phyloP scores from a whole-genome alignment of 441 rosid species.

The Manihot esculenta region DNA sequence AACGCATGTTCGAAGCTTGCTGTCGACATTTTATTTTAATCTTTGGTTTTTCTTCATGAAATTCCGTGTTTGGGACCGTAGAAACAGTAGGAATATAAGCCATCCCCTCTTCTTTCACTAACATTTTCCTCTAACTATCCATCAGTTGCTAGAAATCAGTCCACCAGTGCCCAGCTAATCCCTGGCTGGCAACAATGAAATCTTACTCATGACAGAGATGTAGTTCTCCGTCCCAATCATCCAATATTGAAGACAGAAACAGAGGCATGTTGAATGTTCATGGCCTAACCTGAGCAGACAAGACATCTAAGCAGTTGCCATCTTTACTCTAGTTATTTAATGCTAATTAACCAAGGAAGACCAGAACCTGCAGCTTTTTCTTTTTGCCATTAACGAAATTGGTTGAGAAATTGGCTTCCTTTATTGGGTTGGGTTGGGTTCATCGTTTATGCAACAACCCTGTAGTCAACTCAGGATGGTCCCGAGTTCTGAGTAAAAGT shows the following conservation, averaged over 20 bases:
- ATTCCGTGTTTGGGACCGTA: too few species aligned
- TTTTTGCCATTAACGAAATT: neutral
- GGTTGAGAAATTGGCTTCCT: neutral
- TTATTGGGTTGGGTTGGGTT: neutral
- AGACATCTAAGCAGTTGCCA: neutral
- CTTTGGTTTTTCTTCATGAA: too few species aligned
- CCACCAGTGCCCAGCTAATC: too few species aligned
- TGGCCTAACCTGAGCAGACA: constrained; percentile 3
- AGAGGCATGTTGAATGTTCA: neutral
- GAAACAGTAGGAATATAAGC: too few species aligned
- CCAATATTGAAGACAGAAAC: neutral
- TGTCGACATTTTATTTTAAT: too few species aligned
- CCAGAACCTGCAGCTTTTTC: neutral
- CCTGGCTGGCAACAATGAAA: too few species aligned
- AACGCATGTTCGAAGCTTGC: too few species aligned
- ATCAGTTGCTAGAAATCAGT: too few species aligned
- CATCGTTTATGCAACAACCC: neutral
- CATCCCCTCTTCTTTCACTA: too few species aligned
- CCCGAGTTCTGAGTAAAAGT: neutral
- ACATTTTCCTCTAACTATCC: too few species aligned
- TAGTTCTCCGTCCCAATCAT: too few species aligned
- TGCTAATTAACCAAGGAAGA: neutral
- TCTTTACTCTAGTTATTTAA: neutral
- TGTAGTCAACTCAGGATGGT: neutral
- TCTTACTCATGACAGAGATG: too few species aligned